Percentiles rank a stretch among this genome's conserved stretches.
Evolutionary conservation across 768 basidiomycete species (phyloP).

Genomic region (Favolaschia claudopus): DNA sequence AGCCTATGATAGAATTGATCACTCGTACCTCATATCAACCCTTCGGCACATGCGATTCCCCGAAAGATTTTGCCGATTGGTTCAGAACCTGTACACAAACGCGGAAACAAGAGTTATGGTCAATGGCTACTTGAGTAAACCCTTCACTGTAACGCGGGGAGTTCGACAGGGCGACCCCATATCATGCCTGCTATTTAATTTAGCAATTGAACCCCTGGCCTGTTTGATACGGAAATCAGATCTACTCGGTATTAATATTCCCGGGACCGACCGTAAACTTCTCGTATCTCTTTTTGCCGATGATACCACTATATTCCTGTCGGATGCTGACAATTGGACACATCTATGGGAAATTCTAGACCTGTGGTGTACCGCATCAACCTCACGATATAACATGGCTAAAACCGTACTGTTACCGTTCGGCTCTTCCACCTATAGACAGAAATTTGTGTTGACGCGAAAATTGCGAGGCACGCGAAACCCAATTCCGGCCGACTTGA

Average conservation of each 20-base stretch:
- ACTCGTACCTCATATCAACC: too few species aligned
- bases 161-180: background rate
- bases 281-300: conserved; percentile 34
- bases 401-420: conserved; percentile 25
- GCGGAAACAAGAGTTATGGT: too few species aligned
- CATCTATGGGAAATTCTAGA: conserved; percentile 11
- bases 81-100: background rate
- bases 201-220: too few species aligned
- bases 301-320: too few species aligned
- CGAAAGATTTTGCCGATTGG: background rate
- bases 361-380: conserved; percentile 16
- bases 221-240: conserved; percentile 21
- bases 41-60: background rate
- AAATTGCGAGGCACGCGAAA: background rate
- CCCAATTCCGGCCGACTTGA: background rate
- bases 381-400: too few species aligned
- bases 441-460: background rate
- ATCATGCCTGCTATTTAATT: conserved; percentile 2
- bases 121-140: background rate
- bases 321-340: background rate
- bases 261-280: background rate
- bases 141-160: background rate
- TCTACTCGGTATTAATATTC: conserved; percentile 28
- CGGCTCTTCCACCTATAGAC: background rate
- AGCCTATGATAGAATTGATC: too few species aligned